Conservation (phyloP, 2,329 filamentous ascomycete species). For the Neofusicoccum ribis region DNA sequence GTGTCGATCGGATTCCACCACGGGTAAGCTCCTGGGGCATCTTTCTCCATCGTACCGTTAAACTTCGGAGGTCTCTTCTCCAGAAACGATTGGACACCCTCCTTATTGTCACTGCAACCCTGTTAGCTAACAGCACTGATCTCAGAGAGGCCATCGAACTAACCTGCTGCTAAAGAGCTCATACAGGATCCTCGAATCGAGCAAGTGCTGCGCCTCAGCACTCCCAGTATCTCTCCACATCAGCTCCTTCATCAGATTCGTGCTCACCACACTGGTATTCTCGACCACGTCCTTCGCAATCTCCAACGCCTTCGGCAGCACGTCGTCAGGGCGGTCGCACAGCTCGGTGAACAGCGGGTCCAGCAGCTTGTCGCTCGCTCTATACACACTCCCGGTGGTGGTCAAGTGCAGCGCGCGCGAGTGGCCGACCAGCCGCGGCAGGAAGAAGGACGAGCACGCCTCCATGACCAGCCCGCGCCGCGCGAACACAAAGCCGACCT, state of each 20-base stretch:
- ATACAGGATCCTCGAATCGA: conserved; percentile 66
- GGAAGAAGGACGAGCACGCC: conserved; percentile 69
- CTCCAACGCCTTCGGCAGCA: conserved; percentile 64
- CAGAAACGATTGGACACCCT: conserved; percentile 69
- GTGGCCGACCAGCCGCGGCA: conserved; percentile 68
- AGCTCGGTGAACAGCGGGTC: conserved; percentile 67
- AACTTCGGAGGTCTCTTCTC: conserved; percentile 68
- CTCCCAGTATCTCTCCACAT: conserved; percentile 62
- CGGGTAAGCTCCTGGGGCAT: conserved; percentile 62
- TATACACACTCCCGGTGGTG: conserved; percentile 66
- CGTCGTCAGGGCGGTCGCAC: conserved; percentile 57
- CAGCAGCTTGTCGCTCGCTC: conserved; percentile 51
- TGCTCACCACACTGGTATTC: conserved; percentile 66
- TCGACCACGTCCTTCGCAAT: conserved; percentile 66
- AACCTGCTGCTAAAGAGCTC: conserved; percentile 56
- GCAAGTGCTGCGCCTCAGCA: conserved; percentile 68
- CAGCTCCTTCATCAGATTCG: conserved; percentile 69
- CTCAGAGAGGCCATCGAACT: conserved; percentile 24
- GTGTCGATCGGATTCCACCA: conserved; percentile 66
- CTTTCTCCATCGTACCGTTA: conserved; percentile 59
- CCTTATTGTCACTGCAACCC: conserved; percentile 58
- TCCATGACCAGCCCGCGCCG: conserved; percentile 72
- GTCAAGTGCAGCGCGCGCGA: conserved; percentile 64
- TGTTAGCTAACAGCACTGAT: conserved; percentile 19
- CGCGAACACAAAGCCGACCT: conserved; percentile 73